These are phyloP conservation scores for Populus nigra DNA, from an alignment of 345 rosid species.

Conservation along the genomic window DNA sequence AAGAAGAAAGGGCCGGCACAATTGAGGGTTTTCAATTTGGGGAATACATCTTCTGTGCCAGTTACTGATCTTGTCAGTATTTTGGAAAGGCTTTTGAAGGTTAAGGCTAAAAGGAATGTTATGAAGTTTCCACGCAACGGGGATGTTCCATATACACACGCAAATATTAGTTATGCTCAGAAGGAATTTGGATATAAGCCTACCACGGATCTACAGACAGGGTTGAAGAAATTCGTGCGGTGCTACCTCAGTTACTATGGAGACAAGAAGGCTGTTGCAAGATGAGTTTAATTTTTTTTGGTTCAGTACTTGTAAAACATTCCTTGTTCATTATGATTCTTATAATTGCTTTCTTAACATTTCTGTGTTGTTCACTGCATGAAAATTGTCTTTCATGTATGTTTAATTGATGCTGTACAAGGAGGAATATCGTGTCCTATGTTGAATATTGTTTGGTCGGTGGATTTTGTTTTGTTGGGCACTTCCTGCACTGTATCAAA, in stretches of 20 bases:
- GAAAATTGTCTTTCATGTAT: slow-evolving; percentile 29
- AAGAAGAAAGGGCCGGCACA: slow-evolving; percentile 86
- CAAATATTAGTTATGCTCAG: slow-evolving; percentile 77
- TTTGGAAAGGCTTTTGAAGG: slow-evolving; percentile 78
- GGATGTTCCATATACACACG: slow-evolving; percentile 89
- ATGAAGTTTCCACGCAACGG: slow-evolving; percentile 88
- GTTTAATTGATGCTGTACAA: slow-evolving; percentile 31
- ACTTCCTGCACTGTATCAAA: slow-evolving; percentile 29
- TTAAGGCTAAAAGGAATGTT: slow-evolving; percentile 73
- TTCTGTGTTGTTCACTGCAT: slow-evolving; percentile 31
- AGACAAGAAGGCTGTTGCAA: slow-evolving; percentile 47
- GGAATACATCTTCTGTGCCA: slow-evolving; percentile 88
- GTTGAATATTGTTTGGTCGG: slow-evolving; percentile 36
- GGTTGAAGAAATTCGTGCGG: slow-evolving; percentile 84
- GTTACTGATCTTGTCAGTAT: slow-evolving; percentile 75
- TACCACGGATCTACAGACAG: slow-evolving; percentile 74
- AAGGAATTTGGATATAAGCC: slow-evolving; percentile 84
- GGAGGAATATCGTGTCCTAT: slow-evolving; percentile 24
- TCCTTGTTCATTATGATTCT: slow-evolving; percentile 45
- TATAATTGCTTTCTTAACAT: slow-evolving; percentile 41
- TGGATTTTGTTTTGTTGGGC: slow-evolving; percentile 35
- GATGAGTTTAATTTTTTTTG: slow-evolving; percentile 33
- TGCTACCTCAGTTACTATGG: slow-evolving; percentile 80
- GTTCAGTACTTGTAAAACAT: slow-evolving; percentile 28
- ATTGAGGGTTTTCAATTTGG: slow-evolving; percentile 81